Evolutionary conservation across 2,329 filamentous ascomycete species (phyloP).

Genomic region (Calonectria hawksworthii): DNA sequence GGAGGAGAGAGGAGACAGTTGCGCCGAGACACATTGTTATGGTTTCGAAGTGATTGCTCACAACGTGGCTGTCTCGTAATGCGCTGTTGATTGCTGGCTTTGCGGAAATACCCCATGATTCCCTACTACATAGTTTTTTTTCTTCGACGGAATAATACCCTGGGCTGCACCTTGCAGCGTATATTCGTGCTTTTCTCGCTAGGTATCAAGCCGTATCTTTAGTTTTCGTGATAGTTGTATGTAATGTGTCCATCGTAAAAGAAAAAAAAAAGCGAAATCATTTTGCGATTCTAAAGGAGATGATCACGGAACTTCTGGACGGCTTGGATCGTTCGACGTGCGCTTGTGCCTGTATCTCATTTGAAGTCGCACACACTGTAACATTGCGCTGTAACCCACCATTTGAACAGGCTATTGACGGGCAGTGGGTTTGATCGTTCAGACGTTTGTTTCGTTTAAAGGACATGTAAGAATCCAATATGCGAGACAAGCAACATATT

Average conservation of each 20-base stretch:
- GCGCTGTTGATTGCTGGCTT: constrained; percentile 34
- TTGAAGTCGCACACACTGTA: not conserved
- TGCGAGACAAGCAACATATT: not conserved
- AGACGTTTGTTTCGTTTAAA: not conserved
- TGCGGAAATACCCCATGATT: constrained; percentile 46
- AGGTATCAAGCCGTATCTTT: not conserved
- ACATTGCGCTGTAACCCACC: constrained; percentile 11
- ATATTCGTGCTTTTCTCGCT: not conserved
- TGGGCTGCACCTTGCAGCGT: constrained; percentile 23
- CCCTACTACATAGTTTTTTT: constrained; percentile 28
- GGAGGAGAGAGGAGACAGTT: constrained; percentile 8
- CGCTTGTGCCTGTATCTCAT: not conserved
- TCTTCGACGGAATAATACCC: constrained; percentile 30
- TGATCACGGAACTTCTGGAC: not conserved
- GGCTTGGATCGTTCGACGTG: not conserved
- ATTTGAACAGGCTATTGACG: not conserved
- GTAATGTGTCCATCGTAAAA: not conserved
- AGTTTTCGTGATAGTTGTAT: not conserved
- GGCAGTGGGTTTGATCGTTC: not conserved
- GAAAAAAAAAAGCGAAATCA: not conserved
- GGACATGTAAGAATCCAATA: not conserved
- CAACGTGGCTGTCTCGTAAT: constrained; percentile 19
- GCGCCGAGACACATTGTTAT: constrained; percentile 2
- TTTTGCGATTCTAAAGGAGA: not conserved
- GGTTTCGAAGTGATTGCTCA: constrained; percentile 12